A percentile compares a stretch with the other conserved stretches of the same genome.
Conservation (phyloP, 106 monocot species). For the Triglochin maritima region DNA sequence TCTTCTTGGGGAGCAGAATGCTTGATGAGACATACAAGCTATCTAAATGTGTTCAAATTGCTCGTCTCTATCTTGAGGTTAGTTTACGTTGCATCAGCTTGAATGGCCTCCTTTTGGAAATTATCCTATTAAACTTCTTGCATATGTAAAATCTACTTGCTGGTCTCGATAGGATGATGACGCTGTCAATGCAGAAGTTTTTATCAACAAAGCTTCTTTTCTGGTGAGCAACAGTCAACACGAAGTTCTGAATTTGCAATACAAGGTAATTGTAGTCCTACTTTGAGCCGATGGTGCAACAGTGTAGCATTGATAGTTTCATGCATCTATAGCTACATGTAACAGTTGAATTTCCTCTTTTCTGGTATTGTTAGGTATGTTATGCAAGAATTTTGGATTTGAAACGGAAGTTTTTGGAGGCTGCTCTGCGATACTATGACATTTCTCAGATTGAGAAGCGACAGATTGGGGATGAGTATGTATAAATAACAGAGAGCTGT, state of each 20-base stretch:
- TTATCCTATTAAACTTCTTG: not conserved
- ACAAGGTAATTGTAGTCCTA: conserved; percentile 47
- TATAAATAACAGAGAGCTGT: not conserved
- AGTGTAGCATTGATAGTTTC: too few species aligned
- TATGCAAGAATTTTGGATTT: conserved; percentile 97
- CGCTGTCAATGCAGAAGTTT: conserved; percentile 91
- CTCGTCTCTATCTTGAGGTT: conserved; percentile 97
- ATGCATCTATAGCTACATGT: too few species aligned
- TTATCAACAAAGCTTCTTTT: conserved; percentile 99
- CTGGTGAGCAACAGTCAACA: conserved; percentile 81
- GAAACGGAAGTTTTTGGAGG: conserved; percentile 94
- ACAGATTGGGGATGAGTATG: conserved; percentile 94
- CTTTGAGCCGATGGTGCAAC: not conserved
- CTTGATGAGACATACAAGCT: conserved; percentile 89
- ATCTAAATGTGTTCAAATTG: conserved; percentile 97
- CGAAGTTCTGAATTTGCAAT: conserved; percentile 86
- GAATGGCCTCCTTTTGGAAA: not conserved
- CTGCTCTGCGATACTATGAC: conserved; percentile 95
- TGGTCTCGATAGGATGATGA: conserved; percentile 72
- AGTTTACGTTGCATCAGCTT: not conserved
- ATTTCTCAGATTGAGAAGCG: conserved; percentile 98
- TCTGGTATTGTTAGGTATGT: conserved; percentile 48
- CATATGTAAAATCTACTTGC: not conserved
- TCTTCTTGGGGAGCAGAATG: conserved; percentile 37
- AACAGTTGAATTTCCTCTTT: too few species aligned